Evolutionary conservation across 2,329 filamentous ascomycete genomes (phyloP).

Genomic region (Hypoxylon sp.): DNA sequence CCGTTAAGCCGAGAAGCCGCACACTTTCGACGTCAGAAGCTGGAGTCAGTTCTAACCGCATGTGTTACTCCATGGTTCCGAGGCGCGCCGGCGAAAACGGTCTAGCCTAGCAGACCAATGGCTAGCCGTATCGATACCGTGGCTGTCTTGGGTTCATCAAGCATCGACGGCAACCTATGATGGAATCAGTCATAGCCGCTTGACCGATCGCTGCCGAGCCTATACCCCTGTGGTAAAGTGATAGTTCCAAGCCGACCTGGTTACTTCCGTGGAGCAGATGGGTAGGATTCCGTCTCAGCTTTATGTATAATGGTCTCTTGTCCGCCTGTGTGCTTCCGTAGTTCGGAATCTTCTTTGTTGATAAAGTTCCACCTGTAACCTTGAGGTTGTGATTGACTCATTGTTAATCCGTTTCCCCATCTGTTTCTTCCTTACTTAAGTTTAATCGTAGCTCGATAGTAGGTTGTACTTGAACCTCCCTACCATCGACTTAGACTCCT

Average conservation of each 20-base stretch:
- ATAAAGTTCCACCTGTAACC: slow-evolving; percentile 21
- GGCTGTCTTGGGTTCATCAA: slow-evolving; percentile 31
- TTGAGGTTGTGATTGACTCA: slow-evolving; percentile 17
- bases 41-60: slow-evolving; percentile 18
- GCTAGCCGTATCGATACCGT: slow-evolving; percentile 27
- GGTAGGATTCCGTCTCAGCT: slow-evolving; percentile 21
- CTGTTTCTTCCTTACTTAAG: slow-evolving; percentile 18
- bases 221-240: slow-evolving; percentile 27
- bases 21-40: slow-evolving; percentile 45
- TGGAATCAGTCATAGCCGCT: slow-evolving; percentile 51
- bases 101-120: slow-evolving; percentile 27
- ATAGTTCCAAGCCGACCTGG: slow-evolving; percentile 29
- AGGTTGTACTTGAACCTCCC: slow-evolving; percentile 18
- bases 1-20: slow-evolving; percentile 58
- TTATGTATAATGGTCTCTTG: slow-evolving; percentile 21
- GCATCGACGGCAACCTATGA: slow-evolving; percentile 29
- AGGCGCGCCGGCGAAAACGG: slow-evolving; percentile 32
- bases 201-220: slow-evolving; percentile 55
- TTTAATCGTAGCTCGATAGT: slow-evolving; percentile 11
- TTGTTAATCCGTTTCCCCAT: slow-evolving; percentile 14
- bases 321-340: slow-evolving; percentile 31
- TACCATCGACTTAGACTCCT: slow-evolving; percentile 3
- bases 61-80: slow-evolving; percentile 38
- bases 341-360: slow-evolving; percentile 34
- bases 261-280: slow-evolving; percentile 29